phyloP scores from a whole-genome alignment of 225 moss, liverwort and hornwort genomes.

The Sphagnum tenellum region DNA sequence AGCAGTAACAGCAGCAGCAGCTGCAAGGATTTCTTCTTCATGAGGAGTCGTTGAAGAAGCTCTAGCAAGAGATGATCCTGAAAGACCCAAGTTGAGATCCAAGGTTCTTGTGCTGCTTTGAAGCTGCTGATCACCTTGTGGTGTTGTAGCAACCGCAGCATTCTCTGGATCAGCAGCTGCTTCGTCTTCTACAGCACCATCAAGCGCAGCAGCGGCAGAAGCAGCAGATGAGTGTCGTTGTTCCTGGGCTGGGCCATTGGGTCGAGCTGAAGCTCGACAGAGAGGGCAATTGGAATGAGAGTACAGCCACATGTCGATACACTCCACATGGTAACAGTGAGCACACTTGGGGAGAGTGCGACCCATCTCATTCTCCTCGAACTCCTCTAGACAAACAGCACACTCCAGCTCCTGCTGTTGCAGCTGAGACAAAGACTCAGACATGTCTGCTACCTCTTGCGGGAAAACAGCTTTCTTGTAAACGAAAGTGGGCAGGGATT shows the following conservation, averaged over 20 bases:
- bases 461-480: conserved; percentile 11
- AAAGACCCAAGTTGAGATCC: too few species aligned
- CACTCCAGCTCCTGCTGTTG: conserved; percentile 24
- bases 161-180: too few species aligned
- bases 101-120: too few species aligned
- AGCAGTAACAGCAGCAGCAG: too few species aligned
- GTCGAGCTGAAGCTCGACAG: conserved; percentile 23
- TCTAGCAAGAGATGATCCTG: too few species aligned
- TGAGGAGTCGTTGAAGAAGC: not conserved
- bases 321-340: conserved; percentile 47
- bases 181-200: too few species aligned
- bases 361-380: conserved; percentile 36
- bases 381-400: conserved; percentile 44
- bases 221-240: not conserved
- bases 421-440: too few species aligned
- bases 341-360: conserved; percentile 48
- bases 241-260: not conserved
- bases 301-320: conserved; percentile 64
- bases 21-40: too few species aligned
- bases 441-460: too few species aligned
- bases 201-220: too few species aligned
- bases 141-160: too few species aligned
- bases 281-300: conserved; percentile 56
- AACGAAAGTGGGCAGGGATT: conserved; percentile 49
- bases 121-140: too few species aligned